These are phyloP conservation scores for Linum lewisii DNA, from an alignment of 345 rosid species.

Conservation along the genomic window DNA sequence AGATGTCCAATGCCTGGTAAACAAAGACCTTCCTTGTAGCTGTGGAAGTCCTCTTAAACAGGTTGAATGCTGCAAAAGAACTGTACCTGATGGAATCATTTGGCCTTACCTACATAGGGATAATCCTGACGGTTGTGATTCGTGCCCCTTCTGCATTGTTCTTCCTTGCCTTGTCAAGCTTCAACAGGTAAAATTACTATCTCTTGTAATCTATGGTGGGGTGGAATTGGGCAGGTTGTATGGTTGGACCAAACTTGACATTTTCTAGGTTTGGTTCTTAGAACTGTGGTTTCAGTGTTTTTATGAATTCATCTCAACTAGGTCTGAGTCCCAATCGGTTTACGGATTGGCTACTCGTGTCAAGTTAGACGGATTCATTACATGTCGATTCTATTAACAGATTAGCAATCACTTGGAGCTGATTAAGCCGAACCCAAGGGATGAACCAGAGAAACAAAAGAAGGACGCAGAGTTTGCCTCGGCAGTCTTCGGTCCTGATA, in stretches of 20 bases:
- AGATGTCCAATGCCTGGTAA: slow-evolving; percentile 77
- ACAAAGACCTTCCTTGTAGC: slow-evolving; percentile 73
- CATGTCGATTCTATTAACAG: slow-evolving; percentile 28
- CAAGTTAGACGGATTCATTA: no score
- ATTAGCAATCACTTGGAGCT: slow-evolving; percentile 95
- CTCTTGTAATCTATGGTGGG: no score
- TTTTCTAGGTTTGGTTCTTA: background rate
- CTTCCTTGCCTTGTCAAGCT: slow-evolving; percentile 90
- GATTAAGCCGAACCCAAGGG: slow-evolving; percentile 85
- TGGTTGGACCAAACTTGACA: background rate
- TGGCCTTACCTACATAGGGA: slow-evolving; percentile 89
- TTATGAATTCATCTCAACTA: no score
- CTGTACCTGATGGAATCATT: slow-evolving; percentile 69
- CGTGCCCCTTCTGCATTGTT: slow-evolving; percentile 93
- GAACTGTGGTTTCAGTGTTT: no score
- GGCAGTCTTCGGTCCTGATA: slow-evolving; percentile 71
- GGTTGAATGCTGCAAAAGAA: slow-evolving; percentile 85
- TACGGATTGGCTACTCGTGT: no score
- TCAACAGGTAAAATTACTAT: slow-evolving; percentile 47
- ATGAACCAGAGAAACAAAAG: slow-evolving; percentile 74
- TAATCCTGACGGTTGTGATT: slow-evolving; percentile 80
- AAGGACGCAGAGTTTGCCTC: slow-evolving; percentile 85
- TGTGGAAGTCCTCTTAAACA: slow-evolving; percentile 93
- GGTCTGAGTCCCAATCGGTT: no score
- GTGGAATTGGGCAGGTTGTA: background rate